phyloP scores from a whole-genome alignment of 176 grass and related monocot species.

The Zizania latifolia region DNA sequence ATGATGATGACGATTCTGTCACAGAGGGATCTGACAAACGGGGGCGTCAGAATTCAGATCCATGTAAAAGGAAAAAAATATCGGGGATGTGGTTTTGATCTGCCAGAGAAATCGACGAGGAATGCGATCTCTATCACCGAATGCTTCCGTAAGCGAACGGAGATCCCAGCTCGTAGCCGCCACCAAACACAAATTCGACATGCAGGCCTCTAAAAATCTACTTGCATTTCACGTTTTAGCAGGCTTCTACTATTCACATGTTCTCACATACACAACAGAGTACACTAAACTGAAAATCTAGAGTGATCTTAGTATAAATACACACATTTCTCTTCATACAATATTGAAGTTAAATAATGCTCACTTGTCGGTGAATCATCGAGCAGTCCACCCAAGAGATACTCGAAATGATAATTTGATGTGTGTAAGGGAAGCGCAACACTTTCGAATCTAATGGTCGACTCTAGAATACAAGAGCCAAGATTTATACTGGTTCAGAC shows the following conservation, averaged over 20 bases:
- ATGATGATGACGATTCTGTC: neutral
- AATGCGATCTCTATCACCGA: neutral
- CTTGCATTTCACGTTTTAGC: neutral
- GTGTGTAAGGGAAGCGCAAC: no score
- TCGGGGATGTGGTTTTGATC: neutral
- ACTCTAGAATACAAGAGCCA: no score
- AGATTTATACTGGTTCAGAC: no score
- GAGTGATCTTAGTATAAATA: no score
- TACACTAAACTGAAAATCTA: no score
- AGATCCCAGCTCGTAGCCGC: neutral
- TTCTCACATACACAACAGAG: no score
- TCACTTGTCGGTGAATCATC: no score
- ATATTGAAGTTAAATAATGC: no score
- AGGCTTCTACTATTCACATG: neutral
- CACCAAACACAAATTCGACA: neutral
- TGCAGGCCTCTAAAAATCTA: neutral
- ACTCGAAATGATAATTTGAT: no score
- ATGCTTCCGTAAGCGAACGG: neutral
- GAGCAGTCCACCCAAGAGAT: no score
- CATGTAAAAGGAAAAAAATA: neutral
- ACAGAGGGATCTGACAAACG: neutral
- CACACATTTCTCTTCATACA: no score
- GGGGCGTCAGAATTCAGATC: neutral
- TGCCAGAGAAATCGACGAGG: neutral
- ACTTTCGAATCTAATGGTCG: no score